These are phyloP conservation scores for Nicotiana knightiana DNA, from an alignment of 257 asterid species.

Conservation along the genomic window DNA sequence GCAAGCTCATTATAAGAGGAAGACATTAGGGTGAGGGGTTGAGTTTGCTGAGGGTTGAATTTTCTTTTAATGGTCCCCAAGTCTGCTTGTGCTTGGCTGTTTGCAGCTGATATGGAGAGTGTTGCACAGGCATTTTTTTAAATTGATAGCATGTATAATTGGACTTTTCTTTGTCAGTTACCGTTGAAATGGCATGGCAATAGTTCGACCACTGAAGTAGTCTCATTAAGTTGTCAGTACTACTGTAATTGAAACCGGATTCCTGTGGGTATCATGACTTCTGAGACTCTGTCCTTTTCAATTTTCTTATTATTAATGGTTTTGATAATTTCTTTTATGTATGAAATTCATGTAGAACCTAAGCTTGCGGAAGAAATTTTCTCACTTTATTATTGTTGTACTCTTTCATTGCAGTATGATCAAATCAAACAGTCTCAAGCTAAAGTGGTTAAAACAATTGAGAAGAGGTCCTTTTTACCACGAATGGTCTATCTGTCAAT, in stretches of 20 bases:
- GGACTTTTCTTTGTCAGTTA: not conserved
- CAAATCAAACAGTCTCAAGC: constrained; percentile 55
- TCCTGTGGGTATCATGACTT: not conserved
- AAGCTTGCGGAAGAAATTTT: not conserved
- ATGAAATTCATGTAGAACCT: not conserved
- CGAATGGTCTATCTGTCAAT: constrained; percentile 77
- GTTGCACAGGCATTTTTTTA: no score
- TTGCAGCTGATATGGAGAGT: no score
- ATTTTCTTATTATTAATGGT: not conserved
- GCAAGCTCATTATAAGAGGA: no score
- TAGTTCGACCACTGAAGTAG: not conserved
- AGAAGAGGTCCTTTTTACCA: constrained; percentile 91
- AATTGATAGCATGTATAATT: not conserved
- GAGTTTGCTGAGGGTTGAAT: no score
- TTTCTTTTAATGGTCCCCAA: no score
- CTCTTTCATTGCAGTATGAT: constrained; percentile 29
- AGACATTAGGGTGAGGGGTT: no score
- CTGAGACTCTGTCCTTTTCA: not conserved
- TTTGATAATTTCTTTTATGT: not conserved
- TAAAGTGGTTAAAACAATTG: constrained; percentile 43
- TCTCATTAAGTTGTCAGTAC: not conserved
- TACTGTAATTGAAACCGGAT: not conserved
- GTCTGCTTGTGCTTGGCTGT: no score
- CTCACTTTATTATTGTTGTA: not conserved
- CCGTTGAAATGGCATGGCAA: not conserved